phyloP scores from a whole-genome alignment of 331 rosid genomes.

The Arachis monticola region DNA sequence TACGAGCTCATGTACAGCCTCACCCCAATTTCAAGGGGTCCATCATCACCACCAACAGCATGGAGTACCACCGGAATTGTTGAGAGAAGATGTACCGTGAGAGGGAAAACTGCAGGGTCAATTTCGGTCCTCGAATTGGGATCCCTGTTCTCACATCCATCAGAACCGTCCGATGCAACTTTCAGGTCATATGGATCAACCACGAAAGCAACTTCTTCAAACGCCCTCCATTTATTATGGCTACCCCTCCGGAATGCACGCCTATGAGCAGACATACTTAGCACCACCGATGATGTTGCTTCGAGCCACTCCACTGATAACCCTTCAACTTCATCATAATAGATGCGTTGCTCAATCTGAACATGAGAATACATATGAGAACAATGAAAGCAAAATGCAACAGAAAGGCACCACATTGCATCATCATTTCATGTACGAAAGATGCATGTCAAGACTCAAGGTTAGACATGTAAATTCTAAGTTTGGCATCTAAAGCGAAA shows the following conservation, averaged over 20 bases:
- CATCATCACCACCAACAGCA: slow-evolving; percentile 85
- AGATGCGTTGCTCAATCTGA: slow-evolving; percentile 84
- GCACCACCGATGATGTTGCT: slow-evolving; percentile 80
- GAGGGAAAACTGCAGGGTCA: slow-evolving; percentile 70
- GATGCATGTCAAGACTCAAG: too few relatives aligned
- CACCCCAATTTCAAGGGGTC: slow-evolving; percentile 78
- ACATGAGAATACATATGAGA: slow-evolving; percentile 6
- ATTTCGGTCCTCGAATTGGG: slow-evolving; percentile 43
- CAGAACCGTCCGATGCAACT: slow-evolving; percentile 27
- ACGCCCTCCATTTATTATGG: slow-evolving; percentile 64
- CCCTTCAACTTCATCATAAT: slow-evolving; percentile 88
- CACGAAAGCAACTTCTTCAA: slow-evolving; percentile 69
- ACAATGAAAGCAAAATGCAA: slow-evolving; percentile 2
- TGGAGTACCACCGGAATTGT: slow-evolving; percentile 83
- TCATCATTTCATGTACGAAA: neutral
- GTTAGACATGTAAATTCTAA: neutral
- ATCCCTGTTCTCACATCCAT: slow-evolving; percentile 32
- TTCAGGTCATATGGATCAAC: slow-evolving; percentile 59
- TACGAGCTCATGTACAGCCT: slow-evolving; percentile 85
- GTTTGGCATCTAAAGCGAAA: neutral
- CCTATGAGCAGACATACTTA: slow-evolving; percentile 56
- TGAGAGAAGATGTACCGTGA: slow-evolving; percentile 66
- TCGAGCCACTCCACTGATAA: slow-evolving; percentile 85
- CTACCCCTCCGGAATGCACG: slow-evolving; percentile 55
- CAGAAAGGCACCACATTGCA: neutral